Base-by-base conservation (phyloP, 805 yeast genomes). In the Suhomyces canberraensis region DNA sequence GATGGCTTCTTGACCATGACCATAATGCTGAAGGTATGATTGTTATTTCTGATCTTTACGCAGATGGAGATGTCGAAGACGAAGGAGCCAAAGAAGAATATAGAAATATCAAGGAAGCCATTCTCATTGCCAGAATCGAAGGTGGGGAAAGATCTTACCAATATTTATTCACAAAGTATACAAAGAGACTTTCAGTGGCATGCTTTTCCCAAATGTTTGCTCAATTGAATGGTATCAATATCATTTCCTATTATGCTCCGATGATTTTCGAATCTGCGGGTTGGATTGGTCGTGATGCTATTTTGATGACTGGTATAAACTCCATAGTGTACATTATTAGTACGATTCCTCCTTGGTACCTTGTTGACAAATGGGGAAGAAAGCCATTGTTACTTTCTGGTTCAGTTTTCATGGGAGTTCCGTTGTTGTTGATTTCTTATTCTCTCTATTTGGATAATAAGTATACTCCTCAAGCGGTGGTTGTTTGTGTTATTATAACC, bases 221-320 rank as follows among this genome's bases (percentile, higher is more conserved):
- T 3, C 96, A 90, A 61, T 69, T 90, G 57, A 85, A 89, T 58
- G 97, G 97, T 51, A 90, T 89, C 60, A 90, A 89, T 54, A 91
- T 90, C 35, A 86, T 90, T 37, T 81, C 95, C 1, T 90, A 90
- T 61, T 89, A 89, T 64, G 96, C 96, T 2, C 96, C 96, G 2
- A 66, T 90, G 60, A 95, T 89, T 32, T 90, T 89, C 60, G 96
- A 90, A 58, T 85, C 85, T 49, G 96, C 96, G 3, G 97, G 97
- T 18, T 90, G 96, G 96, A 61, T 73, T 6, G 96, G 96, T 17
- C 70, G 95, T 42, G 77, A 79, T 46, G 96, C 96, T 3, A 78
- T 89, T 44, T 72, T 88, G 45, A 85, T 89, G 95, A 87, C 97
- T 0, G 97, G 97, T 16, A 71, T 85, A 38, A 68, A 68, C 48